Conservation (phyloP, 2,329 filamentous ascomycete genomes). For the Talaromyces sp. region DNA sequence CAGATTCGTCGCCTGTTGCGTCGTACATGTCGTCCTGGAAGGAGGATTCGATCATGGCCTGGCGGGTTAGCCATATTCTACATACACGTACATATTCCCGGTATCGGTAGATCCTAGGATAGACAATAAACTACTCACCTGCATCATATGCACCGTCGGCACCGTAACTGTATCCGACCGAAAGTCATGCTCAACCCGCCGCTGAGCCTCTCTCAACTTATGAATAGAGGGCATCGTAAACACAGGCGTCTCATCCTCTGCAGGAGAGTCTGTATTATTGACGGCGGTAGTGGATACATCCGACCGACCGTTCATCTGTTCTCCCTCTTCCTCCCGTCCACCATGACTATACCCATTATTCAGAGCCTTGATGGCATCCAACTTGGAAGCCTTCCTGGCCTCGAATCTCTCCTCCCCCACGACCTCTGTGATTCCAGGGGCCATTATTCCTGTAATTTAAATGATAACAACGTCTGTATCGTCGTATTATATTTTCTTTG, state of each 20-base stretch:
- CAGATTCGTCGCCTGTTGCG: conserved; percentile 29
- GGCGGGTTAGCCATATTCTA: conserved; percentile 13
- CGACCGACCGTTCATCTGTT: neutral
- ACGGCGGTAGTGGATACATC: neutral
- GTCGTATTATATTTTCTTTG: conserved; percentile 4
- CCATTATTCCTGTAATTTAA: conserved; percentile 7
- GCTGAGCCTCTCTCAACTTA: conserved; percentile 18
- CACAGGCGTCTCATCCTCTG: neutral
- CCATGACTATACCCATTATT: neutral
- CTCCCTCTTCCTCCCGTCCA: neutral
- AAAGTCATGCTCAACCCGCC: conserved; percentile 24
- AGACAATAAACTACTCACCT: conserved; percentile 19
- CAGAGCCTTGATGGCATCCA: conserved; percentile 7
- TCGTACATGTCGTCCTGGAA: conserved; percentile 36
- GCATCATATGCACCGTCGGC: conserved; percentile 28
- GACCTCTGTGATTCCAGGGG: conserved; percentile 17
- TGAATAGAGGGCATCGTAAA: conserved; percentile 15
- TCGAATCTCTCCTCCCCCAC: neutral
- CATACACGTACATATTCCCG: neutral
- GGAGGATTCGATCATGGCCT: conserved; percentile 31
- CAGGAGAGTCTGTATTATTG: neutral
- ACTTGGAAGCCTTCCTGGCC: conserved; percentile 1
- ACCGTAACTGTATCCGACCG: conserved; percentile 29
- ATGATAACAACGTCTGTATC: neutral
- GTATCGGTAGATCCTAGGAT: neutral